These are phyloP conservation scores for Sphaerostilbella broomeana DNA, from an alignment of 2,329 filamentous ascomycete species.

Conservation along the genomic window DNA sequence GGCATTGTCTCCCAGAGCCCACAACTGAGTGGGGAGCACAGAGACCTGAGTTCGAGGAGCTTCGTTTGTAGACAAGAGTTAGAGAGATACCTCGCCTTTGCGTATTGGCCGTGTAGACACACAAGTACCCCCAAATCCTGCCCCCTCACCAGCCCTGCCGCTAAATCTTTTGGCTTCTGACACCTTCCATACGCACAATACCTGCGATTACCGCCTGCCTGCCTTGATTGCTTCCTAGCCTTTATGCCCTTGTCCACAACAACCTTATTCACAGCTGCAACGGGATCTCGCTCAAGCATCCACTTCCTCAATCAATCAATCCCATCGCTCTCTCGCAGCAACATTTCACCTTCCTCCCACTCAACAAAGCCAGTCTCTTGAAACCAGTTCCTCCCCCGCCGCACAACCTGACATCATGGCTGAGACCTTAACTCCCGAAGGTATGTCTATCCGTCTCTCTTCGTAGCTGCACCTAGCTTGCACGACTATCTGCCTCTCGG, in stretches of 20 bases:
- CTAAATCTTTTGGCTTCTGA: constrained; percentile 37
- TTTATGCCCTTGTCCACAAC: constrained; percentile 7
- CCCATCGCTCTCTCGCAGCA: not conserved
- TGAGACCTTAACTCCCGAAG: constrained; percentile 32
- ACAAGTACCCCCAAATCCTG: constrained; percentile 18
- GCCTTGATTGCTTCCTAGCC: constrained; percentile 4
- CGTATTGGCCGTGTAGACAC: too few species aligned
- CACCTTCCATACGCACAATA: constrained; percentile 29
- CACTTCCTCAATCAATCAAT: not conserved
- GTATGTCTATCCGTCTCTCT: too few species aligned
- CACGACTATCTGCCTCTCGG: too few species aligned
- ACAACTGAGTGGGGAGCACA: constrained; percentile 1
- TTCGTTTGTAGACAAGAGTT: too few species aligned
- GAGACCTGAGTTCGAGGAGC: too few species aligned
- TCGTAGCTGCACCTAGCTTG: too few species aligned
- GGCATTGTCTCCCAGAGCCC: too few species aligned
- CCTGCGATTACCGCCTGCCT: not conserved
- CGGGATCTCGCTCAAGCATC: not conserved
- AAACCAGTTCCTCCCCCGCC: constrained; percentile 8
- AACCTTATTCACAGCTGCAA: constrained; percentile 7
- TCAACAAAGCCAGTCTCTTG: not conserved
- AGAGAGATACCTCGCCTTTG: constrained; percentile 13
- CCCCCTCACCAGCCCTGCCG: constrained; percentile 17
- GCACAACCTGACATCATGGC: constrained; percentile 18
- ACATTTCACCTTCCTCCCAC: not conserved